Evolutionary conservation across 148 eudicot genomes (phyloP), one percentile per base, ranked within the genome.

Genomic region (Rhododendron simsii): DNA sequence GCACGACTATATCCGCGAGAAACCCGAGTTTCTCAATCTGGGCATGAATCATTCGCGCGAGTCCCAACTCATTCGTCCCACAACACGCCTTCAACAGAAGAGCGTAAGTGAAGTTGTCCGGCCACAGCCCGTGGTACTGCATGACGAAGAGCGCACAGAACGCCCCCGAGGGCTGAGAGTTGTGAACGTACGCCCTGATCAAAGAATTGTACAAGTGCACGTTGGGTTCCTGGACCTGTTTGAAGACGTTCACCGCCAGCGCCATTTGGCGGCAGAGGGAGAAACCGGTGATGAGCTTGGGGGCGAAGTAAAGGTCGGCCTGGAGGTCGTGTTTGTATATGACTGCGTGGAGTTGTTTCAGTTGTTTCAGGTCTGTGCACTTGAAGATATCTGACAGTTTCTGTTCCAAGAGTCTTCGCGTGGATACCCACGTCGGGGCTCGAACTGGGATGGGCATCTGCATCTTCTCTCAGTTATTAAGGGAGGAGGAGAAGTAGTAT

Each of bases 21-120:
- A 93, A 91, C 30, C 95, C 94, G 7, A 86, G 87, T 87, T 96
- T 96, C 63, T 87, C 94, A 3, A 94, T 77, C 45, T 91, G 96
- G 88, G 92, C 75, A 86, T 96, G 99, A 59, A 96, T 78, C 95
- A 92, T 91, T 74, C 87, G 87, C 73, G 95, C 95, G 76, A 92
- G 23, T 53, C 59, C 30, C 33, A 93, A 84, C 47, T 86, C 88
- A 87, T 11, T 59, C 4, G 26, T 26, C 12, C 92, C 98, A 21
- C 78, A 71, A 90, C 91, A 92, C 1, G 91, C 95, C 89, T 87
- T 96, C 3, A 96, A 47, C 53, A 96, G 87, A 89, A 93, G 86
- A 0, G 94, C 90, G 91, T 90, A 96, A 2, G 99, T 96, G 57
- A 91, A 94, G 88, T 88, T 92, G 92, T 96, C 98, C 5, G 96